Percentiles rank a stretch among this genome's conserved stretches.
Conservation (phyloP, 129 eudicot genomes). For the Flaveria bidentis region DNA sequence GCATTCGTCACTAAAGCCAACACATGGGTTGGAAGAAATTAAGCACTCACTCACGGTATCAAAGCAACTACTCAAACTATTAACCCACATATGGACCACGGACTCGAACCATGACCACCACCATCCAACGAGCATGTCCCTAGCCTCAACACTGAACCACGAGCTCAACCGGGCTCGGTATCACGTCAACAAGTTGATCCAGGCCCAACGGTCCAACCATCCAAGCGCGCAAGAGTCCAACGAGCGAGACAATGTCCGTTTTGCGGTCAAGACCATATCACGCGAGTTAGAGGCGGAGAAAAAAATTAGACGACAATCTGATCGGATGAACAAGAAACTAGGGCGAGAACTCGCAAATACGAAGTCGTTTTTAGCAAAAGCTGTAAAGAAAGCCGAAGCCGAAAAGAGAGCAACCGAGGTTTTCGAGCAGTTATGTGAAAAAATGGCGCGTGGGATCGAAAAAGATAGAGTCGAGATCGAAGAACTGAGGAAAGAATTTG, state of each 20-base stretch:
- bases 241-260: conserved; percentile 55
- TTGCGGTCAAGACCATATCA: conserved; percentile 51
- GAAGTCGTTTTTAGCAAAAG: conserved; percentile 42
- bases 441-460: conserved; percentile 59
- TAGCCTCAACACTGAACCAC: conserved; percentile 62
- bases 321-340: conserved; percentile 74
- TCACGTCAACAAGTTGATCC: conserved; percentile 58
- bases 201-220: conserved; percentile 43
- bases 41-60: conserved; percentile 56
- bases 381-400: conserved; percentile 49
- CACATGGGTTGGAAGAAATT: conserved; percentile 51
- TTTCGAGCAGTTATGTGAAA: conserved; percentile 79
- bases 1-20: conserved; percentile 33
- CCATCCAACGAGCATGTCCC: conserved; percentile 51
- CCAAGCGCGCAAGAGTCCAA: conserved; percentile 39
- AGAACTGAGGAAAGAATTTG: conserved; percentile 59
- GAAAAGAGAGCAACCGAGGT: conserved; percentile 72
- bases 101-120: conserved; percentile 45
- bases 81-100: conserved; percentile 44
- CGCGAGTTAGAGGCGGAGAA: conserved; percentile 62
- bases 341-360: conserved; percentile 68
- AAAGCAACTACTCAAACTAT: conserved; percentile 69
- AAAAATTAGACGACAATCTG: conserved; percentile 70
- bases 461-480: conserved; percentile 70
- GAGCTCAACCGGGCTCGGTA: conserved; percentile 71